These are phyloP conservation scores for Chenopodium suecicum DNA, from an alignment of 148 eudicot species.

Conservation along the genomic window DNA sequence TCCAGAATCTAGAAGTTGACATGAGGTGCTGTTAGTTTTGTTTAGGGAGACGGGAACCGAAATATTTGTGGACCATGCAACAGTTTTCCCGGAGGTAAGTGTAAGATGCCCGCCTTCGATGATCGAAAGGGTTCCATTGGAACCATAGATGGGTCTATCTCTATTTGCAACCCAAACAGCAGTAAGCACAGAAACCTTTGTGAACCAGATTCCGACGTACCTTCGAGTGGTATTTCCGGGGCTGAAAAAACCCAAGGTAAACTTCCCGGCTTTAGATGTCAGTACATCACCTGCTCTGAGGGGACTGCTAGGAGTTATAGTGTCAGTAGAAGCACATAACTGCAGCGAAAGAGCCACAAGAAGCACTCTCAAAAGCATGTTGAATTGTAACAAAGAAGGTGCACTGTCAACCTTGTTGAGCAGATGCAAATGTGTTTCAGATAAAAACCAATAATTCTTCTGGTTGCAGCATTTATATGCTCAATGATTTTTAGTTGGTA, in stretches of 20 bases:
- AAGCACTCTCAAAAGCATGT: slow-evolving; percentile 18
- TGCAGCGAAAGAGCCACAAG: slow-evolving; percentile 16
- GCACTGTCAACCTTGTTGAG: neutral
- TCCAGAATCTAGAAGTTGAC: slow-evolving; percentile 40
- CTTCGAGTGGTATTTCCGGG: slow-evolving; percentile 27
- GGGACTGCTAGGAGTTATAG: slow-evolving; percentile 20
- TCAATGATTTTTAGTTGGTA: neutral
- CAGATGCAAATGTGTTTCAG: neutral
- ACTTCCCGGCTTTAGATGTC: slow-evolving; percentile 33
- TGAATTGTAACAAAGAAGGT: neutral
- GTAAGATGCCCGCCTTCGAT: slow-evolving; percentile 28
- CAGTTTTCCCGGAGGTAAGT: slow-evolving; percentile 14
- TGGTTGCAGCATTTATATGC: neutral
- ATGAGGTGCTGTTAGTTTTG: slow-evolving; percentile 18
- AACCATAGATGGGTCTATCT: slow-evolving; percentile 35
- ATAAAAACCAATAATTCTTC: neutral
- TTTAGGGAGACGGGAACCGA: neutral
- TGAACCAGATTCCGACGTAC: slow-evolving; percentile 40
- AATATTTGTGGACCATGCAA: slow-evolving; percentile 41
- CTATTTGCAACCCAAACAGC: slow-evolving; percentile 66
- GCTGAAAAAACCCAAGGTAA: slow-evolving; percentile 41
- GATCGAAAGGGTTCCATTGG: slow-evolving; percentile 27
- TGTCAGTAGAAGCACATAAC: slow-evolving; percentile 18
- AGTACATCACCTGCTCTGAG: slow-evolving; percentile 29
- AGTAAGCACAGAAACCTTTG: slow-evolving; percentile 36